Base-by-base conservation (phyloP, 1,139 yeast species). In the Wickerhamiella pararugosa region DNA sequence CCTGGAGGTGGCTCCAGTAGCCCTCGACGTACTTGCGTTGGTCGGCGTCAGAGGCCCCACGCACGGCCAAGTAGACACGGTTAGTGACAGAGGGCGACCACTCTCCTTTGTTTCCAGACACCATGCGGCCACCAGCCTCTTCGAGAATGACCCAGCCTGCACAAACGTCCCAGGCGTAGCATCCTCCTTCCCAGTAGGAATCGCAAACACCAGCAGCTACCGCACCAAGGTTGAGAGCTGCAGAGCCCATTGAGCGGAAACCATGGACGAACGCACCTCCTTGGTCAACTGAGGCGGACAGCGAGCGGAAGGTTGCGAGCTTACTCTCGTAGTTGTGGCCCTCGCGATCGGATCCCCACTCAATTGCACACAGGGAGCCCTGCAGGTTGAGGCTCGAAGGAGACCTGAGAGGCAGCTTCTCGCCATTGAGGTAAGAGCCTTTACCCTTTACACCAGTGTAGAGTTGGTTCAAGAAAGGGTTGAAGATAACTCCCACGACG, bases 131-230 rank as follows among this genome's bases (percentile, higher is more conserved):
- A 8, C 79, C 79, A 2, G 79, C 71, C 53, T 75, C 79, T 33
- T 63, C 61, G 7, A 74, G 53, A 44, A 75, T 70, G 45, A 75
- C 65, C 78, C 77, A 73, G 32, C 78, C 78, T 5, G 79, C 79
- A 53, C 77, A 72, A 4, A 74, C 77, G 51, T 75, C 79, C 79
- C 79, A 74, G 6, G 73, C 67, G 49, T 69, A 73, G 55, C 76
- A 72, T 21, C 79, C 77, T 42, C 78, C 78, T 56, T 73, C 78
- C 76, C 79, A 75, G 58, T 74, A 74, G 30, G 72, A 62, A 51
- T 74, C 79, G 32, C 73, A 47, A 43, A 63, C 63, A 4, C 79
- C 79, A 6, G 75, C 63, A 1, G 79, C 77, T 7, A 71, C 73
- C 33, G 68, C 66, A 10, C 73, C 68, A 37, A 73, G 53, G 44